Base-by-base conservation (phyloP, 2,329 filamentous ascomycete genomes). In the Phyllosticta paracitricarpa region DNA sequence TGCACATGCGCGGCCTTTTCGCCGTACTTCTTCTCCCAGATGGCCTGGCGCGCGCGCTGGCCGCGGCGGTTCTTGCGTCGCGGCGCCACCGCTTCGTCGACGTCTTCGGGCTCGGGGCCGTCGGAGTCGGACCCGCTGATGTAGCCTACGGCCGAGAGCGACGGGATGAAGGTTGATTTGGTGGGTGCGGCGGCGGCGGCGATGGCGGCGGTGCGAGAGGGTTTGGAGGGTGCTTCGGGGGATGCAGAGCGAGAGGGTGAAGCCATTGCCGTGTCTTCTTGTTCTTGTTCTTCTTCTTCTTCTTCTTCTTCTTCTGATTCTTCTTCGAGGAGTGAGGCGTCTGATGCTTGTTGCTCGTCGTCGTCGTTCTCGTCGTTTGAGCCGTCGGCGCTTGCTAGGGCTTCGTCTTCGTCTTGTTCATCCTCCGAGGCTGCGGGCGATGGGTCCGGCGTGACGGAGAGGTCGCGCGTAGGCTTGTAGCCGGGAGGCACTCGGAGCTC, bases 21-120 rank as follows among this genome's bases (percentile, higher is more conserved):
- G 57, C 89, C 89, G 71, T 81, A 93, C 70, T 92, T 93, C 76
- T 89, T 87, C 76, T 93, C 89, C 78, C 85, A 89, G 62, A 94
- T 88, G 25, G 85, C 83, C 70, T 89, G 88, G 8, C 89, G 83
- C n/a, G 87, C 88, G 53, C 85, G 82, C 74, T 95, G 89, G 3
- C 89, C 89, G 55, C 84, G 81, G 24, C 88, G 81, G 68, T 93
- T 92, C 74, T 91, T 92, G 67, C 84, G 84, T 0, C 79, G 74
- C 0, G 80, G 75, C 0, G 78, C 66, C 4, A 78, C 78, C 5
- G 82, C 82, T 1, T 72, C 67, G 19, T 79, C 77, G 24, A 80
- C 73, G 33, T 79, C 77, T 58, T 91, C 88, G 10, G 61, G 51
- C 22, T 59, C 61, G 8, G 56, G 33, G 24, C 89, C 77, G 64